A percentile compares a stretch with the other conserved stretches of the same genome.
Evolutionary conservation across 345 rosid genomes (phyloP).

Genomic region (Boechera retrofracta): DNA sequence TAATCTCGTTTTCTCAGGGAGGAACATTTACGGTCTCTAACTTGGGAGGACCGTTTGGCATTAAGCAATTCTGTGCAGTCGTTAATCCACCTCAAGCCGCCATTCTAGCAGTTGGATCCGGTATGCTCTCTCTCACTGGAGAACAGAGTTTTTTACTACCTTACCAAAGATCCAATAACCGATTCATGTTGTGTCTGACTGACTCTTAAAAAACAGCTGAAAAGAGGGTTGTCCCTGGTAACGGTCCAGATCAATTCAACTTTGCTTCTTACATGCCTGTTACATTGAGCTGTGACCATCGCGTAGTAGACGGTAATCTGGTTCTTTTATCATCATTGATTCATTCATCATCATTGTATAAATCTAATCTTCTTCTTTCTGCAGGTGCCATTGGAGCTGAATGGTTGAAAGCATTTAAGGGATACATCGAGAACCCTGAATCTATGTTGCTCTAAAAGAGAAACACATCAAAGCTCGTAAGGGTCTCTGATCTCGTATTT

Average conservation of each 20-base stretch:
- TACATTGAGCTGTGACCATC: constrained; percentile 97
- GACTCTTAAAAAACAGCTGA: constrained; percentile 61
- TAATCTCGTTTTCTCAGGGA: constrained; percentile 59
- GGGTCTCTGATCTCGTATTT: constrained; percentile 31
- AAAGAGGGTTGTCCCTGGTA: constrained; percentile 86
- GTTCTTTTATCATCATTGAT: not conserved
- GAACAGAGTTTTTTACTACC: constrained; percentile 22
- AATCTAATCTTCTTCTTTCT: not conserved
- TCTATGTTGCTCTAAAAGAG: constrained; percentile 78
- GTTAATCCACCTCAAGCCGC: constrained; percentile 97
- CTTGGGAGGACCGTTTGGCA: constrained; percentile 88
- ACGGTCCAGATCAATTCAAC: constrained; percentile 63
- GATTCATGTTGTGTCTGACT: constrained; percentile 5
- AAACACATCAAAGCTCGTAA: constrained; percentile 25
- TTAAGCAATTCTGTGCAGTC: constrained; percentile 95
- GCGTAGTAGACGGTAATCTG: constrained; percentile 83
- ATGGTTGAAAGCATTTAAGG: constrained; percentile 95
- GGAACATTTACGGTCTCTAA: constrained; percentile 96
- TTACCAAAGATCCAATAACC: constrained; percentile 19
- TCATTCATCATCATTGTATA: constrained; percentile 1
- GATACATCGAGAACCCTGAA: constrained; percentile 92
- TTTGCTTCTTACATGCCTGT: constrained; percentile 84
- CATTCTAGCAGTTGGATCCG: constrained; percentile 94
- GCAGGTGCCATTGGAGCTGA: constrained; percentile 96
- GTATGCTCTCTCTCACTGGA: constrained; percentile 48